Percentiles rank a stretch among this genome's conserved stretches.
These are phyloP conservation scores for Boletellus dicymbophilus DNA, from an alignment of 1,284 basidiomycete genomes.

Conservation along the genomic window DNA sequence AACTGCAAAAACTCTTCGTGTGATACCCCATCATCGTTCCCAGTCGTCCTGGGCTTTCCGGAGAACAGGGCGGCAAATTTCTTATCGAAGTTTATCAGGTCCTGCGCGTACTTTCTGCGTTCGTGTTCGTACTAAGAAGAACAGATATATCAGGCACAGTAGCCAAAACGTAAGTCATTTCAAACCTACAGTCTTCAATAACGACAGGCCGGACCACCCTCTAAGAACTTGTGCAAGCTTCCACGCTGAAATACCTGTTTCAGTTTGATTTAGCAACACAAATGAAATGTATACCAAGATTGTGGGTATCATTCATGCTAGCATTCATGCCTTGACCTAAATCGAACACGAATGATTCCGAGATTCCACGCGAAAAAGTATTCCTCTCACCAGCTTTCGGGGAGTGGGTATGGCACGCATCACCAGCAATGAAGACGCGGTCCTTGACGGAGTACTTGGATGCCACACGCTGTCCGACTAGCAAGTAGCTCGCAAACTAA, in stretches of 20 bases:
- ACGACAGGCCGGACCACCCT: no score
- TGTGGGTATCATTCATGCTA: conserved; percentile 84
- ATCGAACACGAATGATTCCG: neutral
- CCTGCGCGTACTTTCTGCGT: conserved; percentile 47
- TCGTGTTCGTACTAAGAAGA: conserved; percentile 50
- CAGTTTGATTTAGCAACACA: no score
- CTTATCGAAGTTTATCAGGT: conserved; percentile 54
- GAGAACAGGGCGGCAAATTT: conserved; percentile 50
- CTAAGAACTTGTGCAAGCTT: no score
- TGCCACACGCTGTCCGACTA: conserved; percentile 77
- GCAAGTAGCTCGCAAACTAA: neutral
- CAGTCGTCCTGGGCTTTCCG: conserved; percentile 38
- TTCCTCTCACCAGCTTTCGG: conserved; percentile 61
- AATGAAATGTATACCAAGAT: no score
- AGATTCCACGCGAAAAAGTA: neutral
- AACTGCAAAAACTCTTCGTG: conserved; percentile 43
- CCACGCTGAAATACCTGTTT: no score
- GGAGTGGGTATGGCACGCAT: conserved; percentile 85
- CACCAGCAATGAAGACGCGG: conserved; percentile 80
- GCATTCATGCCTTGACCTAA: conserved; percentile 66
- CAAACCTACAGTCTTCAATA: no score
- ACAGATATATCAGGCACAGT: no score
- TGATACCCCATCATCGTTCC: conserved; percentile 39
- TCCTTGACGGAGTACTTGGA: conserved; percentile 65
- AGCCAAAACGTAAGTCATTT: no score